A percentile compares a stretch with the other conserved stretches of the same genome.
phyloP scores from a whole-genome alignment of 441 rosid genomes.

The Populus hybrid region DNA sequence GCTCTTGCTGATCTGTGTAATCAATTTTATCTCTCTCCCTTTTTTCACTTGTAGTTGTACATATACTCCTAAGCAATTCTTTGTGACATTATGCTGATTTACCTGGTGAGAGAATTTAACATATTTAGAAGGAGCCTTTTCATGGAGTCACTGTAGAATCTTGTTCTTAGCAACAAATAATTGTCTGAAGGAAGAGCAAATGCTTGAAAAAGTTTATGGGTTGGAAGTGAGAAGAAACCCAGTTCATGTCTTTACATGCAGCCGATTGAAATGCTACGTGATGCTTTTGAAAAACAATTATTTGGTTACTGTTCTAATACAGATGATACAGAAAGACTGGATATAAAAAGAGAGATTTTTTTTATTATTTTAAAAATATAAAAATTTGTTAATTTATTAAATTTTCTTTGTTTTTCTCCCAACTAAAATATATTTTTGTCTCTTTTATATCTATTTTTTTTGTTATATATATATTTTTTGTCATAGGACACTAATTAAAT shows the following conservation, averaged over 20 bases:
- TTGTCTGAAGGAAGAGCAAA: neutral
- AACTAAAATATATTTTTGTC: too few species aligned
- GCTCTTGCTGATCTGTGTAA: neutral
- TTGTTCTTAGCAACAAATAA: neutral
- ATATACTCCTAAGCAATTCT: neutral
- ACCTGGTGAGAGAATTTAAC: neutral
- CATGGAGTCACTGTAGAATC: neutral
- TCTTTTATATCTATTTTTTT: too few species aligned
- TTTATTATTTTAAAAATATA: too few species aligned
- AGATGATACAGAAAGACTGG: too few species aligned
- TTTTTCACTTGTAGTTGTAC: slow-evolving; percentile 1
- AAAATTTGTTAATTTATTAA: too few species aligned
- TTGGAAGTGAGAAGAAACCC: neutral
- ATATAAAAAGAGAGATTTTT: too few species aligned
- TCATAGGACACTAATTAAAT: too few species aligned
- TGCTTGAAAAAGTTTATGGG: neutral
- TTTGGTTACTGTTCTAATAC: too few species aligned
- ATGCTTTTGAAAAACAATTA: neutral
- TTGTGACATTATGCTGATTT: neutral
- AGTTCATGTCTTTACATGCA: neutral
- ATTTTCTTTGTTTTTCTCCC: too few species aligned
- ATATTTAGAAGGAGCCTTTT: neutral
- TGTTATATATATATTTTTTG: too few species aligned
- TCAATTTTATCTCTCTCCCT: neutral
- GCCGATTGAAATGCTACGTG: neutral